phyloP scores from a whole-genome alignment of 192 early-diverging fungal genomes.

The Podochytrium sp. region DNA sequence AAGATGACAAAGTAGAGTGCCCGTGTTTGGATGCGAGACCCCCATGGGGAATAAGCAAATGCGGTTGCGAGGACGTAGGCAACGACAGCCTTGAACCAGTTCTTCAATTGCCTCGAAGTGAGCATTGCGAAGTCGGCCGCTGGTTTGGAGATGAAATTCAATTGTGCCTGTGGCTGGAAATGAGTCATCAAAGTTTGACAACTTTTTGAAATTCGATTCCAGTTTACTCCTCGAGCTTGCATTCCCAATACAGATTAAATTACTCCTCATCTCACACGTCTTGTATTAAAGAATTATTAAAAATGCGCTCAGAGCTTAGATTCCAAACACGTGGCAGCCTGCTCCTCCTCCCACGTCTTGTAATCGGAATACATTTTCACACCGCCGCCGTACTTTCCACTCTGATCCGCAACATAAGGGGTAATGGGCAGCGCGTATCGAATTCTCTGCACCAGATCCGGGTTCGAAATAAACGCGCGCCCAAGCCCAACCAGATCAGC shows the following conservation, averaged over 20 bases:
- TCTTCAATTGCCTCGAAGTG: conserved; percentile 4
- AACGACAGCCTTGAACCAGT: conserved; percentile 28
- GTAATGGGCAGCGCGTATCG: conserved; percentile 36
- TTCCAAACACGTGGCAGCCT: conserved; percentile 18
- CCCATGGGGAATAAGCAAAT: conserved; percentile 22
- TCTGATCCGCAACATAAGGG: conserved; percentile 14
- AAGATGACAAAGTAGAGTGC: conserved; percentile 12
- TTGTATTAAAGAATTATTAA: no score
- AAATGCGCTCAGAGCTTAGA: no score
- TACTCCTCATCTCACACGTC: no score
- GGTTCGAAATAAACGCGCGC: conserved; percentile 55
- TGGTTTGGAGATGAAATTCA: not conserved
- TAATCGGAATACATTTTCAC: conserved; percentile 43
- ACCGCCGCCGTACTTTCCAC: conserved; percentile 41
- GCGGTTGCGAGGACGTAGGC: conserved; percentile 9
- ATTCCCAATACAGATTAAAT: no score
- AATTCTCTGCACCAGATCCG: conserved; percentile 49
- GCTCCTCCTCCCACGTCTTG: conserved; percentile 36
- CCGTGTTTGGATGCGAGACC: not conserved
- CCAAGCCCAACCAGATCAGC: conserved; percentile 52
- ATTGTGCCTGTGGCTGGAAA: no score
- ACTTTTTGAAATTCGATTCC: no score
- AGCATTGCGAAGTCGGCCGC: not conserved
- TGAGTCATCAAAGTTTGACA: no score
- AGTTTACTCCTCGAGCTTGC: no score